A percentile compares a stretch with the other conserved stretches of the same genome.
These are phyloP conservation scores for Coemansia sp. DNA, from an alignment of 192 early-diverging fungal genomes.

Conservation along the genomic window DNA sequence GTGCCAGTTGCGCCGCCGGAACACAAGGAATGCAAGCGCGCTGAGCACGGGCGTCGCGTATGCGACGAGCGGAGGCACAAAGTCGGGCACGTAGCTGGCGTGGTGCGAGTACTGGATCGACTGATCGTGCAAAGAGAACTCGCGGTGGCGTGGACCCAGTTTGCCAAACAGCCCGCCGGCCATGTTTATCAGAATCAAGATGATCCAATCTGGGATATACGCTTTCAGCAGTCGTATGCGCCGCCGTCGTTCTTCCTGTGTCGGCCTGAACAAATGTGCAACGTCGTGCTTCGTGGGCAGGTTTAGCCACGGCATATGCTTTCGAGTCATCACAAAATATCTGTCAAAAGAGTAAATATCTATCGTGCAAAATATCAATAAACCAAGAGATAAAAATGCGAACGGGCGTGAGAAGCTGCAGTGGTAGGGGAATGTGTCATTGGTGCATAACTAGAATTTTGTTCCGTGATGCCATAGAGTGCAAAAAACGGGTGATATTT, in stretches of 20 bases:
- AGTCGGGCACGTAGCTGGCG: constrained; percentile 37
- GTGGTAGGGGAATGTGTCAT: not conserved
- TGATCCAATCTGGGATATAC: constrained; percentile 56
- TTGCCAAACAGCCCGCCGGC: constrained; percentile 60
- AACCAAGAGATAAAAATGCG: not conserved
- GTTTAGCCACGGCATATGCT: not conserved
- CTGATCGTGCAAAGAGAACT: constrained; percentile 68
- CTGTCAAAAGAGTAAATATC: not conserved
- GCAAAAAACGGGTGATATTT: no score
- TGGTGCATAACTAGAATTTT: no score
- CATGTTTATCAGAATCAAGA: constrained; percentile 59
- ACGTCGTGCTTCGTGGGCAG: constrained; percentile 26
- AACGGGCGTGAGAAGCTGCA: not conserved
- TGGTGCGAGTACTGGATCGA: constrained; percentile 63
- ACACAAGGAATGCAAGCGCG: constrained; percentile 37
- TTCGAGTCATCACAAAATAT: not conserved
- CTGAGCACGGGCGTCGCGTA: constrained; percentile 37
- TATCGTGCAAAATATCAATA: not conserved
- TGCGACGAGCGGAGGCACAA: constrained; percentile 46
- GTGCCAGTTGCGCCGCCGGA: constrained; percentile 51
- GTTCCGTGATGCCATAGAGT: no score
- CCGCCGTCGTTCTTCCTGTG: constrained; percentile 26
- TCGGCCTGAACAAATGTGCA: constrained; percentile 14
- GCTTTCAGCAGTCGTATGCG: constrained; percentile 37
- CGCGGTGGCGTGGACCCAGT: constrained; percentile 63